These are phyloP conservation scores for Boletus semigastroideus DNA, from an alignment of 1,284 basidiomycete species.

Conservation along the genomic window DNA sequence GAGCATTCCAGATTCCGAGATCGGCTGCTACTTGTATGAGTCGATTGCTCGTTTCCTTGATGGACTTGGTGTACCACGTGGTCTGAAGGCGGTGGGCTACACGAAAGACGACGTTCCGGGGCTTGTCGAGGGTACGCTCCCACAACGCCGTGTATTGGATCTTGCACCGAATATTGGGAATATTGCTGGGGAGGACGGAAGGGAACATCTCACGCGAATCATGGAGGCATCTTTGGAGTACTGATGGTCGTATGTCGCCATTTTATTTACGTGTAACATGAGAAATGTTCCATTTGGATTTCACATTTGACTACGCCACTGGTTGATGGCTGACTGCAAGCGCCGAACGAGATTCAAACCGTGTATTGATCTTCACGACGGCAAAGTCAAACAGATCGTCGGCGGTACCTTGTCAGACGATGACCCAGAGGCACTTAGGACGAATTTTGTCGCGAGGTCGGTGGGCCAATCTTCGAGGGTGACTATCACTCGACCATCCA, in stretches of 20 bases:
- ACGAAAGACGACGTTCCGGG: slow-evolving; percentile 58
- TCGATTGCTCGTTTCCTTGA: slow-evolving; percentile 92
- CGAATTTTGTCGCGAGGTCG: slow-evolving; percentile 92
- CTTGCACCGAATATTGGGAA: slow-evolving; percentile 84
- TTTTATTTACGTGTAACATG: slow-evolving; percentile 8
- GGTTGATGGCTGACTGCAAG: slow-evolving; percentile 18
- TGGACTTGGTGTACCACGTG: slow-evolving; percentile 82
- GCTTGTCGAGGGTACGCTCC: slow-evolving; percentile 85
- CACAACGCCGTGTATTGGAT: slow-evolving; percentile 85
- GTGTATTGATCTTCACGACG: slow-evolving; percentile 96
- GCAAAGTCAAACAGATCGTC: slow-evolving; percentile 97
- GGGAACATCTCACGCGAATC: slow-evolving; percentile 74
- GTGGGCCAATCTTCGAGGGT: slow-evolving; percentile 28
- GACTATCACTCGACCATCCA: slow-evolving; percentile 5
- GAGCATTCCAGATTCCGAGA: slow-evolving; percentile 77
- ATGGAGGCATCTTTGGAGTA: slow-evolving; percentile 77
- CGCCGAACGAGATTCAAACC: slow-evolving; percentile 69
- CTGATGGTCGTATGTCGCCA: slow-evolving; percentile 36
- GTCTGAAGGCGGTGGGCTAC: slow-evolving; percentile 87
- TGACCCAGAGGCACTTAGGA: slow-evolving; percentile 66
- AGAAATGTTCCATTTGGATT: neutral
- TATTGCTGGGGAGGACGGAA: slow-evolving; percentile 76
- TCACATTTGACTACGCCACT: neutral
- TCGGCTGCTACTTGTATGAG: slow-evolving; percentile 84
- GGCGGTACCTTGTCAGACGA: slow-evolving; percentile 85